Evolutionary conservation across 2,329 filamentous ascomycete genomes (phyloP), one percentile per base, ranked within the genome.

Genomic region (Xylariales sp.): DNA sequence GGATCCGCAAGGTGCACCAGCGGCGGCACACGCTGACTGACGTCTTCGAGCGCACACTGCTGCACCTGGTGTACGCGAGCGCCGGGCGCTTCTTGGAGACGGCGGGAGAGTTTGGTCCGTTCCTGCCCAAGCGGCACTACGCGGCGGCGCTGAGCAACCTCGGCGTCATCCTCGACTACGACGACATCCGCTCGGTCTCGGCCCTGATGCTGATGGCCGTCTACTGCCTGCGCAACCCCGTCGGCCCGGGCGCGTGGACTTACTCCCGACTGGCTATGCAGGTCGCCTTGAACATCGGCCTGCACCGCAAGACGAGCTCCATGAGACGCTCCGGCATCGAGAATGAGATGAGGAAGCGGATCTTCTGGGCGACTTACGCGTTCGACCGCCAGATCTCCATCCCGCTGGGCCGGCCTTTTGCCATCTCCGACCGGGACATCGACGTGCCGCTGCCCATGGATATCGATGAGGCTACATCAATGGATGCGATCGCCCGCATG

Each of bases 361-460:
- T 54, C 1, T 63, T 62, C 38, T 62, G 60, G 60, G 50, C 51
- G 4, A 54, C 50, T 28, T 62, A 63, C 36, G 54, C 48, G n/a
- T 45, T 62, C 5, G 59, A 63, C 29, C 47, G 60, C 5, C 47
- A 54, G 31, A 57, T 58, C 1, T 60, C 53, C 10, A 54, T 60
- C 2, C 48, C 56, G 1, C 47, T 63, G 5, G 60, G 60, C 1
- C 40, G 60, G 6, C 51, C 59, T 1, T 61, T 62, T 42, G 54
- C 55, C 6, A 59, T 63, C 19, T 51, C 53, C 2, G 59, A 63
- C 28, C 38, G 53, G 27, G 57, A 61, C 15, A 58, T 60, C 37
- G 54, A 59, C 38, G 52, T 50, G 8, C 28, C 42, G 21, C 38
- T 60, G 4, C 57, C 58, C 2, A 47, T 48, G 12, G 43, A 51